These are phyloP conservation scores for Globisporangium nagaii DNA, from an alignment of 352 stramenopile species.

Conservation along the genomic window DNA sequence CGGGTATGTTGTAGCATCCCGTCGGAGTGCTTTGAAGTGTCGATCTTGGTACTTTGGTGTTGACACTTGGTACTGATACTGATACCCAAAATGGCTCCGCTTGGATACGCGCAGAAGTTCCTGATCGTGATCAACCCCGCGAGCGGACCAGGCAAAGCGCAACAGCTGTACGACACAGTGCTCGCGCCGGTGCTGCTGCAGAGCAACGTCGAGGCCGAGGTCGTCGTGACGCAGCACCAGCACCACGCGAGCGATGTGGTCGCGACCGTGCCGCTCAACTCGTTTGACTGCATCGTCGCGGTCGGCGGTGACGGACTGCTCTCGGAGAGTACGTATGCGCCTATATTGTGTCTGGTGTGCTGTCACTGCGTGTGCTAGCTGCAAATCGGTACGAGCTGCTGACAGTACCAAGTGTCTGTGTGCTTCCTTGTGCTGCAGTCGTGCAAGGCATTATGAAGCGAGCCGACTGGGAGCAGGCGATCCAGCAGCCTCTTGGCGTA, in stretches of 20 bases:
- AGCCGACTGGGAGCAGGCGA: conserved; percentile 48
- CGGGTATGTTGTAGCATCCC: conserved; percentile 25
- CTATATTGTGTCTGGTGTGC: no score
- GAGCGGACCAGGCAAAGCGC: conserved; percentile 43
- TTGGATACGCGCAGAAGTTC: conserved; percentile 25
- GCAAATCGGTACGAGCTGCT: no score
- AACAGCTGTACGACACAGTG: conserved; percentile 41
- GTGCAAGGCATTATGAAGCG: conserved; percentile 64
- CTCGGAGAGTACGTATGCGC: conserved; percentile 52
- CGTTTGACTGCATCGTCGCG: conserved; percentile 56
- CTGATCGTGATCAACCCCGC: conserved; percentile 64
- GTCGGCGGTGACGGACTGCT: conserved; percentile 61
- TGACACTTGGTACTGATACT: not conserved
- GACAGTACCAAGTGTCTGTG: no score
- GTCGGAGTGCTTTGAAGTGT: no score
- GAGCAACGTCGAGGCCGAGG: conserved; percentile 48
- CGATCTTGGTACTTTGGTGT: conserved; percentile 8
- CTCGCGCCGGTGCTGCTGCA: conserved; percentile 49
- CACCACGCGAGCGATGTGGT: conserved; percentile 54
- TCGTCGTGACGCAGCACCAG: conserved; percentile 38
- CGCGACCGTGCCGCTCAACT: conserved; percentile 28
- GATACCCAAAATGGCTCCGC: no score
- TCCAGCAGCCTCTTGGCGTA: conserved; percentile 45
- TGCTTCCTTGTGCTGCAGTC: conserved; percentile 22
- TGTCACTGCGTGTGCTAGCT: no score